Conservation (phyloP, 257 asterid species). For the Gentiana macrophylla region DNA sequence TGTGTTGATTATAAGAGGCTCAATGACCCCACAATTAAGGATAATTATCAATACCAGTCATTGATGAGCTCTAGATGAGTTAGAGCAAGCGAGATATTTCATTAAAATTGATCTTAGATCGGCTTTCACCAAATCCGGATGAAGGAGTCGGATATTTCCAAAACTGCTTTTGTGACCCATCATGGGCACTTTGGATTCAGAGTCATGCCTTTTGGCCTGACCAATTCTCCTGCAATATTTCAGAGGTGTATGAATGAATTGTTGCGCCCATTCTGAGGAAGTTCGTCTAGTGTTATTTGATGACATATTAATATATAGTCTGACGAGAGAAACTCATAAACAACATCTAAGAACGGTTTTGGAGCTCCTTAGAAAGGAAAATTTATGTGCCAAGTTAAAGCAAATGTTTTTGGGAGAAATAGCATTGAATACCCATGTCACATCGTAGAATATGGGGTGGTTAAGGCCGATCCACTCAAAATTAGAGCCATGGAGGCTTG, state of each 20-base stretch:
- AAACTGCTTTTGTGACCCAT: background rate
- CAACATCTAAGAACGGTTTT: background rate
- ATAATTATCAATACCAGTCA: background rate
- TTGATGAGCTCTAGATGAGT: conserved; percentile 2
- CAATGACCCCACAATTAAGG: background rate
- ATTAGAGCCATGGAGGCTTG: background rate
- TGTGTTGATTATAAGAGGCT: background rate
- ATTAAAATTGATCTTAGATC: background rate
- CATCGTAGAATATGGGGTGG: background rate
- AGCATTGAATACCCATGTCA: background rate
- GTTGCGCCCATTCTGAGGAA: background rate
- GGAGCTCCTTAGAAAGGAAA: background rate
- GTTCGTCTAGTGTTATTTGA: background rate
- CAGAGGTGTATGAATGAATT: background rate
- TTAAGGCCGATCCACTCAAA: background rate
- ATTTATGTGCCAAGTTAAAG: background rate
- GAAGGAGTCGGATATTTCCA: background rate
- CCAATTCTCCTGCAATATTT: background rate
- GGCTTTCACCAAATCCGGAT: background rate
- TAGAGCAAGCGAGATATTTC: background rate
- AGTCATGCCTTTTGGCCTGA: background rate
- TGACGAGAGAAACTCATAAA: background rate
- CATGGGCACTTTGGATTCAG: conserved; percentile 1
- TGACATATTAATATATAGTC: conserved; percentile 1
- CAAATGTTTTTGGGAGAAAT: background rate